Percentiles rank a stretch among this genome's conserved stretches.
phyloP scores from a whole-genome alignment of 768 basidiomycete species.

The Candolleomyces aberdarensis region DNA sequence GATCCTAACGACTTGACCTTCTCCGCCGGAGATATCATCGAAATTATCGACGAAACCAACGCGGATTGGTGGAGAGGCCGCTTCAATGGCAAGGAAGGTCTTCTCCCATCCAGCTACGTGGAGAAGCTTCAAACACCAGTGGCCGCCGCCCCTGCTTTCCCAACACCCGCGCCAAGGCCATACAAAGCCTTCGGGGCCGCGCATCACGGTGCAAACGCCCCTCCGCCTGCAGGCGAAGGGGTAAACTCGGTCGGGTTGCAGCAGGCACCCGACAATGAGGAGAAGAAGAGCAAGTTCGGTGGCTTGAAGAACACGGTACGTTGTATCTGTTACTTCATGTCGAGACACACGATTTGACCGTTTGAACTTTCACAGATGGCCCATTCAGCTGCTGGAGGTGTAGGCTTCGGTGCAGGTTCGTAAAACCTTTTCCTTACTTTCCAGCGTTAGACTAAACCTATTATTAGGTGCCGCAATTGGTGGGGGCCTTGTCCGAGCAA shows the following conservation, averaged over 20 bases:
- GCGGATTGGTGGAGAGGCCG: constrained; percentile 86
- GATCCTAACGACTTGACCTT: constrained; percentile 82
- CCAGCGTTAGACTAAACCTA: not conserved
- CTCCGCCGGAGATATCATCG: constrained; percentile 69
- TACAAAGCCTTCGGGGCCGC: constrained; percentile 47
- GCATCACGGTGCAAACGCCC: constrained; percentile 34
- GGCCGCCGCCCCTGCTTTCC: constrained; percentile 17
- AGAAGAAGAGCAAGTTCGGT: constrained; percentile 61
- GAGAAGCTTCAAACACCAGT: constrained; percentile 44
- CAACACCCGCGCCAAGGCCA: constrained; percentile 14
- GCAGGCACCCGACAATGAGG: constrained; percentile 34
- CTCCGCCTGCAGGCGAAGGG: constrained; percentile 31
- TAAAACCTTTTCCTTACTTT: constrained; percentile 6
- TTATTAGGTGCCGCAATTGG: constrained; percentile 31
- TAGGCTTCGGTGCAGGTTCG: constrained; percentile 74
- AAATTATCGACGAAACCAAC: constrained; percentile 77
- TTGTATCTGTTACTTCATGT: not conserved
- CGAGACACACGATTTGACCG: not conserved
- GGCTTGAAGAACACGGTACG: constrained; percentile 56
- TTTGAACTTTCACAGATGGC: constrained; percentile 39
- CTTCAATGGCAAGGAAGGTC: constrained; percentile 58
- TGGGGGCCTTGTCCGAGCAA: constrained; percentile 30
- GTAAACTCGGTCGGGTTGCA: constrained; percentile 45
- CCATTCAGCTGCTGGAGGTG: constrained; percentile 63
- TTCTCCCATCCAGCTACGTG: constrained; percentile 78